A percentile compares a stretch with the other conserved stretches of the same genome.
Conservation (phyloP, 495 filamentous ascomycete species). For the Aspergillus indologenus region DNA sequence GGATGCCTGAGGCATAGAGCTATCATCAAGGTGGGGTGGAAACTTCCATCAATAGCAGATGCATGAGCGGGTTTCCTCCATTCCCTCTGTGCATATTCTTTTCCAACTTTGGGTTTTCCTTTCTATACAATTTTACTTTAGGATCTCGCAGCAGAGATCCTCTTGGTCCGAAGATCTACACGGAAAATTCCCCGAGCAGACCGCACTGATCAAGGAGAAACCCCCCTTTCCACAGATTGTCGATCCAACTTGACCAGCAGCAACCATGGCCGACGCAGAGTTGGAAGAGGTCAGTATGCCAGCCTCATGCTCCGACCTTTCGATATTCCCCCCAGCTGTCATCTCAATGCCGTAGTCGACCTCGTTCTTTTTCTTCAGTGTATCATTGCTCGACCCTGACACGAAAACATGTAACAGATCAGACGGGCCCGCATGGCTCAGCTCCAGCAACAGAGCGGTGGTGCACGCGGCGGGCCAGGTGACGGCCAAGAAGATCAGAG, state of each 20-base stretch:
- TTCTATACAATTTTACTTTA: neutral
- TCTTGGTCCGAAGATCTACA: constrained; percentile 1
- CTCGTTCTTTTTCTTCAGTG: neutral
- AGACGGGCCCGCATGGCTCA: constrained; percentile 85
- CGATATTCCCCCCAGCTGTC: neutral
- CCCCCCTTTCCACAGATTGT: neutral
- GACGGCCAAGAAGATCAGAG: constrained; percentile 61
- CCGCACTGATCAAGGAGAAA: neutral
- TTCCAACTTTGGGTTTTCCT: neutral
- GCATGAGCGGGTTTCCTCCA: constrained; percentile 5
- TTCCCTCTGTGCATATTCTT: constrained; percentile 8
- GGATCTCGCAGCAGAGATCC: neutral
- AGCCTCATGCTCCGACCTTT: neutral
- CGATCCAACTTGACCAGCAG: constrained; percentile 4
- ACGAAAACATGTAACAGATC: constrained; percentile 54
- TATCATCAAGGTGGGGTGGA: constrained; percentile 17
- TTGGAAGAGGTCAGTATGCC: constrained; percentile 63
- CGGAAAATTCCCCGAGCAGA: neutral
- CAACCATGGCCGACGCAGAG: constrained; percentile 76
- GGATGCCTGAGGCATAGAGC: constrained; percentile 16
- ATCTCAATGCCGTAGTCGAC: neutral
- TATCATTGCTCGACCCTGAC: neutral
- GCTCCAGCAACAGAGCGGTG: constrained; percentile 66
- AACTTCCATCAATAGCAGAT: constrained; percentile 8
- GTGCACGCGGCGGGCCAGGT: constrained; percentile 45